A percentile compares a stretch with the other conserved stretches of the same genome.
These are phyloP conservation scores for Debaryomycetaceae sp. DNA, from an alignment of 1,139 yeast species.

Conservation along the genomic window DNA sequence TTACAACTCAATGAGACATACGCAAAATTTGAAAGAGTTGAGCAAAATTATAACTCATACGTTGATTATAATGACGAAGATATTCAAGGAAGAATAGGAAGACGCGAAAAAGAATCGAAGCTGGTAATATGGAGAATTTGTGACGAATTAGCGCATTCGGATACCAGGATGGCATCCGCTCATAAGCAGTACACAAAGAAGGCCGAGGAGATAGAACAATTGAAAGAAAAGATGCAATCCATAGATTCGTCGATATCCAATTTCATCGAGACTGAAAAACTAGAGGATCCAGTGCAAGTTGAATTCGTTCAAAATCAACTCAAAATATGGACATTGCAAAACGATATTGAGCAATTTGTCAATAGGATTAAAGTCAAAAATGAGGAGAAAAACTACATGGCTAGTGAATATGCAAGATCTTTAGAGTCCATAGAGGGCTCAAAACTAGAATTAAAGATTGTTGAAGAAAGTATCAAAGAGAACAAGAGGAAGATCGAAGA, in stretches of 20 bases:
- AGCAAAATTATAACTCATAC: constrained; percentile 26
- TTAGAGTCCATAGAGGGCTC: constrained; percentile 53
- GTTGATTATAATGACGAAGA: constrained; percentile 20
- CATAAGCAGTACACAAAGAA: constrained; percentile 36
- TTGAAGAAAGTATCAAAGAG: constrained; percentile 24
- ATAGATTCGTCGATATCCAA: constrained; percentile 16
- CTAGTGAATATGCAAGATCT: constrained; percentile 62
- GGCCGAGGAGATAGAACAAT: constrained; percentile 27
- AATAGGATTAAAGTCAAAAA: constrained; percentile 33
- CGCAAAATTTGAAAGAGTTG: constrained; percentile 20
- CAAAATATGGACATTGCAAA: constrained; percentile 37
- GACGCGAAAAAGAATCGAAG: constrained; percentile 31
- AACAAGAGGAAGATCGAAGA: constrained; percentile 28
- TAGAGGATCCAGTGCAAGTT: constrained; percentile 15
- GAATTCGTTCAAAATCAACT: constrained; percentile 26
- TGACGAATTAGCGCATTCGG: constrained; percentile 37
- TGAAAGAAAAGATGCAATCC: constrained; percentile 12
- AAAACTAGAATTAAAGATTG: constrained; percentile 31
- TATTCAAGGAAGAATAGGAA: constrained; percentile 23
- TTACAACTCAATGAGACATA: constrained; percentile 34
- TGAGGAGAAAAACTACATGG: constrained; percentile 64
- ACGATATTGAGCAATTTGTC: constrained; percentile 35
- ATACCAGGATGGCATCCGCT: constrained; percentile 38
- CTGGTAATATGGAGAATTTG: constrained; percentile 24
- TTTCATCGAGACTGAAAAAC: constrained; percentile 13